Conservation (phyloP, 768 basidiomycete genomes). For the Basidioascus undulatus region DNA sequence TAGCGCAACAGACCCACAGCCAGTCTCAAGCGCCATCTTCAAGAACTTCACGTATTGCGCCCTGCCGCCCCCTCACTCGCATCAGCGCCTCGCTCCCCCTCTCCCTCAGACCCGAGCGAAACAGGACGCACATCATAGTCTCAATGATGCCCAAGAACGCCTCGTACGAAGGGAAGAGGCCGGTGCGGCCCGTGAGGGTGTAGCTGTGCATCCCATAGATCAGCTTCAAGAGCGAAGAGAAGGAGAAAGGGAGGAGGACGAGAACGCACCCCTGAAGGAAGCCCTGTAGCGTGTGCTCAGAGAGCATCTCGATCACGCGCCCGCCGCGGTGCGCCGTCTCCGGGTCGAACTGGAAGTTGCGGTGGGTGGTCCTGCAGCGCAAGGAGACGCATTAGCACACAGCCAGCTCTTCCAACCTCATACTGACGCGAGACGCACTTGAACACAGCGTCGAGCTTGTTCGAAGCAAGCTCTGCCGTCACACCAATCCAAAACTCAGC, state of each 20-base stretch:
- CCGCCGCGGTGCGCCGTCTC: slow-evolving; percentile 36
- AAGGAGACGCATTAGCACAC: background rate
- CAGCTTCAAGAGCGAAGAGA: no score
- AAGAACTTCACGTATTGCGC: slow-evolving; percentile 59
- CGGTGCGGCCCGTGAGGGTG: slow-evolving; percentile 52
- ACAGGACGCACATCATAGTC: slow-evolving; percentile 33
- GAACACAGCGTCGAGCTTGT: slow-evolving; percentile 65
- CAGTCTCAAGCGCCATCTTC: slow-evolving; percentile 40
- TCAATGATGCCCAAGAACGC: slow-evolving; percentile 73
- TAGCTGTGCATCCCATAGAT: slow-evolving; percentile 90
- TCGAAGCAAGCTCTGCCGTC: slow-evolving; percentile 39
- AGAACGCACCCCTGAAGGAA: no score
- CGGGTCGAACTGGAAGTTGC: slow-evolving; percentile 71
- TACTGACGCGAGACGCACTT: slow-evolving; percentile 18
- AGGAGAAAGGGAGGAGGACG: no score
- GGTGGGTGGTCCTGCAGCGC: slow-evolving; percentile 14
- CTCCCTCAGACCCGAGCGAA: no score
- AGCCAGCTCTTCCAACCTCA: no score
- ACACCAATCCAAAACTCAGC: background rate
- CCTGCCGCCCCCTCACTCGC: slow-evolving; percentile 12
- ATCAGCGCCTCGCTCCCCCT: no score
- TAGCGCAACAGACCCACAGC: no score
- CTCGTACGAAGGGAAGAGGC: slow-evolving; percentile 72
- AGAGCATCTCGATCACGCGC: slow-evolving; percentile 61
- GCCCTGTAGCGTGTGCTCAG: slow-evolving; percentile 15